A percentile compares a stretch with the other conserved stretches of the same genome.
phyloP scores from a whole-genome alignment of 257 asterid species.

The Jacaranda mimosifolia region DNA sequence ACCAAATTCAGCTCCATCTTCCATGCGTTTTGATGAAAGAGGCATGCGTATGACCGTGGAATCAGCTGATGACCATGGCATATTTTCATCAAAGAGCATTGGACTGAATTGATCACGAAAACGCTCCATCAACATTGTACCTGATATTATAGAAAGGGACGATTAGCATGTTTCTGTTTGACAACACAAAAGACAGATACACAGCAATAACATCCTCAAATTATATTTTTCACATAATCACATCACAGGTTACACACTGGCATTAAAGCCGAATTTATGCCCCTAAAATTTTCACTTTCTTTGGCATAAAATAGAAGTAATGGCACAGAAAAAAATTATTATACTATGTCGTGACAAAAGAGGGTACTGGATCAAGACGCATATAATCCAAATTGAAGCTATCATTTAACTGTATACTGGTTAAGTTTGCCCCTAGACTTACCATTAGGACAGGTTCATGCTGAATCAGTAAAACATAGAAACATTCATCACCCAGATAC shows the following conservation, averaged over 20 bases:
- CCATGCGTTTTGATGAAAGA: slow-evolving; percentile 70
- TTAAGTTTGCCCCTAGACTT: too few relatives aligned
- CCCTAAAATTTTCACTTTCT: slow-evolving; percentile 17
- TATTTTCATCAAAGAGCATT: slow-evolving; percentile 70
- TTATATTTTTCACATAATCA: slow-evolving; percentile 9
- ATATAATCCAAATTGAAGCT: too few relatives aligned
- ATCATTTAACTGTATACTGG: too few relatives aligned
- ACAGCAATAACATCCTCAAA: slow-evolving; percentile 18
- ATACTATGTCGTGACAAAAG: too few relatives aligned
- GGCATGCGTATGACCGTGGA: slow-evolving; percentile 91
- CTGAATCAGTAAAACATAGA: not conserved
- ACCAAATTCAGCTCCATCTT: slow-evolving; percentile 66
- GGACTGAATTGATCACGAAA: slow-evolving; percentile 92
- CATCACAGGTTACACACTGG: slow-evolving; percentile 3
- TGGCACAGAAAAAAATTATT: not conserved
- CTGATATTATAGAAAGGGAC: slow-evolving; percentile 50
- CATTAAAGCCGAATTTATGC: not conserved
- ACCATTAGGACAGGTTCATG: too few relatives aligned
- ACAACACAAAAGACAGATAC: slow-evolving; percentile 29
- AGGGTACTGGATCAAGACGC: too few relatives aligned
- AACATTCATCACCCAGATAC: not conserved
- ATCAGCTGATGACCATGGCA: slow-evolving; percentile 75
- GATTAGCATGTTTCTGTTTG: slow-evolving; percentile 24
- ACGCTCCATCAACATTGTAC: slow-evolving; percentile 81
- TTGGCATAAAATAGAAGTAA: slow-evolving; percentile 7